phyloP scores from a whole-genome alignment of 805 yeast genomes.

The Candida parachauliodes region DNA sequence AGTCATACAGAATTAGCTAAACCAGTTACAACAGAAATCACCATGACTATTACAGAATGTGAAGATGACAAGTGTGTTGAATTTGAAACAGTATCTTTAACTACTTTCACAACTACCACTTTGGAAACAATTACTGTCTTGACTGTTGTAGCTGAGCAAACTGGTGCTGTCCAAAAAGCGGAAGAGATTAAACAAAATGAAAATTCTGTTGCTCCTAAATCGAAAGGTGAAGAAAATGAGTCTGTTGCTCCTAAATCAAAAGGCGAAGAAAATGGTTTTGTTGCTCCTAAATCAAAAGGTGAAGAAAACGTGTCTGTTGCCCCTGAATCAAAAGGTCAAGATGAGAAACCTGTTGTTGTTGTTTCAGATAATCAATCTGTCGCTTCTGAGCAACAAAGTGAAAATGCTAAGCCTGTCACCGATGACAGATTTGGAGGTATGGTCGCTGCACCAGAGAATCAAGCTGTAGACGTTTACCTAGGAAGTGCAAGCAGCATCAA shows the following conservation, averaged over 20 bases:
- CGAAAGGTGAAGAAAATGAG: neutral
- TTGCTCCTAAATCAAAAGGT: neutral
- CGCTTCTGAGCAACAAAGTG: no score
- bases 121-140: constrained; percentile 2
- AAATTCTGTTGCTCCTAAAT: no score
- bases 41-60: constrained; percentile 1
- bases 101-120: constrained; percentile 5
- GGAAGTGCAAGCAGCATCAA: no score
- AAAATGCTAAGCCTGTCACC: no score
- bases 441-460: no score
- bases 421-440: no score
- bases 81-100: neutral
- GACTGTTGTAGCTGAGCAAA: no score
- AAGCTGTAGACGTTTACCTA: no score
- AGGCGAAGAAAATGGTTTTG: neutral
- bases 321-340: neutral
- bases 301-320: neutral
- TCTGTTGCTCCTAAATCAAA: neutral
- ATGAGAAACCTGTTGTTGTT: neutral
- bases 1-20: neutral
- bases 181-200: no score
- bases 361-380: no score
- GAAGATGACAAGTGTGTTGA: constrained; percentile 2
- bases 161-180: neutral
- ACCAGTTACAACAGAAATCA: constrained; percentile 4